Evolutionary conservation across 441 rosid species (phyloP), one percentile per base, ranked within the genome.

Genomic region (Croton laevigatus): DNA sequence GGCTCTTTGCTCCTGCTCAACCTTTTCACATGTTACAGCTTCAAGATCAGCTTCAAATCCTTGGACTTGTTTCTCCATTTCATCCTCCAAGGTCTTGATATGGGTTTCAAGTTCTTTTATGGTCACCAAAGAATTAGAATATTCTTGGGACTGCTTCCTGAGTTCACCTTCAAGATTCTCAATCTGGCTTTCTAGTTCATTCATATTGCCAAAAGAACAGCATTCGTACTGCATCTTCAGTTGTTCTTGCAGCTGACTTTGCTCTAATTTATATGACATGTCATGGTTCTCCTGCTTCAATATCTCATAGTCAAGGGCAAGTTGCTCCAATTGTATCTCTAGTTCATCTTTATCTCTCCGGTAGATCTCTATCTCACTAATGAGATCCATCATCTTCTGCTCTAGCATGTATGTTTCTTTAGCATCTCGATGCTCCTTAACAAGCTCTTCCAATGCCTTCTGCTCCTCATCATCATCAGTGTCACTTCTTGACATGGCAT

Each of bases 251-350:
- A 89, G 83, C 80, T 84, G 86, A 73, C 89, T 84, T 74, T 93
- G 98, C 86, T 91, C 93, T 78, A 90, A 80, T 73, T 83, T 89
- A 65, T 77, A 80, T 5, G 89, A 86, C 53, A 87, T 65, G 49
- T 83, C 85, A n/a, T 88, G 96, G 74, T 91, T 88, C 74, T 88
- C 91, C 76, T 93, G 97, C 76, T 87, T 93, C 76, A 93, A 22
- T 76, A 91, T 91, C 91, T 93, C 97, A 59, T 93, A 91, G 70
- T 93, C 98, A 64, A 93, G 85, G 34, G 93, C 98, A 55, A 93
- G 85, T 82, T 91, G 97, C 83, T 93, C 97, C 91, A 88, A 82
- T 75, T 91, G 97, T 77, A 84, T 86, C 89, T 91, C 94, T 46
- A 89, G 73, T 75, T 91, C 98, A 59, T 91, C 91, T 74, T 76